These are phyloP conservation scores for Boechera retrofracta DNA, from an alignment of 345 rosid species.

Conservation along the genomic window DNA sequence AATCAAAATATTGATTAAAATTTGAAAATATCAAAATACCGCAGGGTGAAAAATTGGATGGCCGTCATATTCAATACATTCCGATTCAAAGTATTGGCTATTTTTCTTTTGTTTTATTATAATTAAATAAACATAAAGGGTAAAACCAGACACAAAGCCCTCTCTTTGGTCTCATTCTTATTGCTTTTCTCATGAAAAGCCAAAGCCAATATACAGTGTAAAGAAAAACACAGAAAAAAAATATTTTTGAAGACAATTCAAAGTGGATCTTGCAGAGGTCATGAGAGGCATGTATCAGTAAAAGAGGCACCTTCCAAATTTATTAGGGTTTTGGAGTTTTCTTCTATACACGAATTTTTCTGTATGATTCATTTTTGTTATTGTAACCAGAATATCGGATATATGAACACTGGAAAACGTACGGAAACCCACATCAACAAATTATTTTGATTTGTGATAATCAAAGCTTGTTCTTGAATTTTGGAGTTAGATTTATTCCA, in stretches of 20 bases:
- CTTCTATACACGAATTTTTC: slow-evolving; percentile 1
- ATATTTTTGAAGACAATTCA: slow-evolving; percentile 33
- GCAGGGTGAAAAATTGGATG: slow-evolving; percentile 7
- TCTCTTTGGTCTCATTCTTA: slow-evolving; percentile 47
- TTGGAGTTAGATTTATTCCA: no score
- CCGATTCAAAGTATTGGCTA: slow-evolving; percentile 46
- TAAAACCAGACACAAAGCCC: slow-evolving; percentile 40
- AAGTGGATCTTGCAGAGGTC: slow-evolving; percentile 40
- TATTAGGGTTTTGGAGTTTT: slow-evolving; percentile 38
- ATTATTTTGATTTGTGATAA: no score
- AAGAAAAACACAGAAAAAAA: slow-evolving; percentile 18
- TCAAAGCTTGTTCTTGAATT: no score
- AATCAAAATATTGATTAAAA: slow-evolving; percentile 11
- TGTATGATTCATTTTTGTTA: neutral
- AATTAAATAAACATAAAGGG: slow-evolving; percentile 37
- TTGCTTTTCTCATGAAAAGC: slow-evolving; percentile 48
- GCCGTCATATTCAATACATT: slow-evolving; percentile 54
- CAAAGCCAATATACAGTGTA: slow-evolving; percentile 42
- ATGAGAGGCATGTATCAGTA: slow-evolving; percentile 45
- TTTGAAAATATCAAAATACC: neutral
- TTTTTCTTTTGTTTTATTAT: slow-evolving; percentile 29
- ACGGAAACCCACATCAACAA: neutral
- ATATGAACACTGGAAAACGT: slow-evolving; percentile 1
- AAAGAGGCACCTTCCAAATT: slow-evolving; percentile 35
- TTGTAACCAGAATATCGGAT: neutral